Percentiles rank a stretch among this genome's conserved stretches.
Evolutionary conservation across 1,284 basidiomycete genomes (phyloP).

Genomic region (Austropuccinia psidii): DNA sequence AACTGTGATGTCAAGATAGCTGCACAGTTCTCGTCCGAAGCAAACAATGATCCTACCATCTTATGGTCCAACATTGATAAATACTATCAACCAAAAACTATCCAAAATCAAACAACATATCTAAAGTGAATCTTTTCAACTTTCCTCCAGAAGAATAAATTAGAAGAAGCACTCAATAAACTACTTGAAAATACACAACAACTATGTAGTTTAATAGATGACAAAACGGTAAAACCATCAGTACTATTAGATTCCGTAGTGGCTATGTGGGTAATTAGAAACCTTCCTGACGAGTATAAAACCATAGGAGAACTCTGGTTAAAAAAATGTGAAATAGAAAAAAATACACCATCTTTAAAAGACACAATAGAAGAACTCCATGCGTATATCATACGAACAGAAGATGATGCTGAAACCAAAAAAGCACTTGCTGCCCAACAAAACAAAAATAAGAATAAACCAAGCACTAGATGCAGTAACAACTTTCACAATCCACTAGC

Average conservation of each 20-base stretch:
- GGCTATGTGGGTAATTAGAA: conserved; percentile 2
- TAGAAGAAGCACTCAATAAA: neutral
- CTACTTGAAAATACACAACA: neutral
- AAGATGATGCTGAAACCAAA: too few species aligned
- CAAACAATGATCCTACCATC: neutral
- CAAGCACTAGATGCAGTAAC: too few species aligned
- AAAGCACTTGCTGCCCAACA: too few species aligned
- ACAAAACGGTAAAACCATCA: neutral
- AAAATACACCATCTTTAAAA: neutral
- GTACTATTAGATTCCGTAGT: neutral
- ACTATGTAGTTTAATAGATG: neutral
- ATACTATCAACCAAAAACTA: neutral
- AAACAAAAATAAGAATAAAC: too few species aligned
- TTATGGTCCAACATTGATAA: neutral
- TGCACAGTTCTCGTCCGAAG: neutral
- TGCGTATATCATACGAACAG: neutral
- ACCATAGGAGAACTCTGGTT: neutral
- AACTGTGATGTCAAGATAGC: conserved; percentile 20
- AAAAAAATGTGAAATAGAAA: neutral
- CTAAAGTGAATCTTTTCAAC: neutral
- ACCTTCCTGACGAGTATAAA: neutral
- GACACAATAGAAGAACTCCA: neutral
- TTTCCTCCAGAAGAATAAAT: neutral
- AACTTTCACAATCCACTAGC: too few species aligned
- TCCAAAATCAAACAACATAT: conserved; percentile 8